Evolutionary conservation across 208 protist genomes (phyloP).

Genomic region (Leishmania braziliensis): DNA sequence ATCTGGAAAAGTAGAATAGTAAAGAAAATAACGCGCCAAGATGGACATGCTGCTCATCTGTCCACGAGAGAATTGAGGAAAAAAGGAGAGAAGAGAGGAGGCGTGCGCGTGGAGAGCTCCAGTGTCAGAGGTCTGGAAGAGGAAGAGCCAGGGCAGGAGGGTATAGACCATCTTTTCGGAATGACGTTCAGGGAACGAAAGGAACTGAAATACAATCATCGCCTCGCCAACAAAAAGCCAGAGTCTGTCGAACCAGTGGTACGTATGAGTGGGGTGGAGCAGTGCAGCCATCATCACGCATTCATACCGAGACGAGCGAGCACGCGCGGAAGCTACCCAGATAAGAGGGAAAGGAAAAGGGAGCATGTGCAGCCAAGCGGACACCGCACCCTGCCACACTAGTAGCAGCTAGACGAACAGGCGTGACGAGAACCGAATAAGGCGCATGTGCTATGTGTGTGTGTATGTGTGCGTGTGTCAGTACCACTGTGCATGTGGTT

Average conservation of each 20-base stretch:
- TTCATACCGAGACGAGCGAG: neutral
- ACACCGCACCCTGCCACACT: neutral
- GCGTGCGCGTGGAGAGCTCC: neutral
- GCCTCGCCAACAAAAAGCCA: constrained; percentile 12
- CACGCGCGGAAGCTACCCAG: neutral
- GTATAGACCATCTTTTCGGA: neutral
- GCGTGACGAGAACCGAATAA: neutral
- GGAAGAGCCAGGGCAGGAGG: neutral
- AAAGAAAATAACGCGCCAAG: too few species aligned
- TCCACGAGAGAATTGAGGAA: neutral
- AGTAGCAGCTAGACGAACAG: neutral
- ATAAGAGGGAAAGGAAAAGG: neutral
- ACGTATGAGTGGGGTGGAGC: neutral
- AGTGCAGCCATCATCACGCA: neutral
- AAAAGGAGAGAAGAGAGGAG: neutral
- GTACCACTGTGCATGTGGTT: neutral
- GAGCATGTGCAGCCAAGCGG: neutral
- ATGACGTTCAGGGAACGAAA: neutral
- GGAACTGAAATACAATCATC: neutral
- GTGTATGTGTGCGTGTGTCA: neutral
- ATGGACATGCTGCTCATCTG: neutral
- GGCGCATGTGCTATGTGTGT: neutral
- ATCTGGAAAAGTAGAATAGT: neutral
- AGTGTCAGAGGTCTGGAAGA: neutral
- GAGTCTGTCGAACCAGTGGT: neutral